These are phyloP conservation scores for Eimeria necatrix DNA, from an alignment of 169 alveolate genomes.

Conservation along the genomic window DNA sequence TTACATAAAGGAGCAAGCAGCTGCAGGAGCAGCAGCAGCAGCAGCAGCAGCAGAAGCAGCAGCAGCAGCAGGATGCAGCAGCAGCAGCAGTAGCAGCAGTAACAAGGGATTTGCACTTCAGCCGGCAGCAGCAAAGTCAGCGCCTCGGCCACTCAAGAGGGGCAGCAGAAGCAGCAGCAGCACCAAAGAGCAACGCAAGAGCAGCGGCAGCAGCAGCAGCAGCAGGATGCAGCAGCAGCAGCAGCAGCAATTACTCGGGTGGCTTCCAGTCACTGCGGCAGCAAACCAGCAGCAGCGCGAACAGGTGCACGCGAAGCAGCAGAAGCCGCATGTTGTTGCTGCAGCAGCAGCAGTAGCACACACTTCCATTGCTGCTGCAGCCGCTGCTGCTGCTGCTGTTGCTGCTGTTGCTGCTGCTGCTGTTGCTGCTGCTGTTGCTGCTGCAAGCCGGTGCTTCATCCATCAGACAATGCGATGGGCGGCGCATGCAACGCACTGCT, in stretches of 20 bases:
- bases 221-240: not conserved
- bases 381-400: not conserved
- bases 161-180: not conserved
- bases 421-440: no score
- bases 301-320: not conserved
- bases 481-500: no score
- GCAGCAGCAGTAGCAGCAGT: conserved; percentile 9
- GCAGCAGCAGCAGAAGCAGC: conserved; percentile 13
- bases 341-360: not conserved
- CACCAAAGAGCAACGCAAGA: not conserved
- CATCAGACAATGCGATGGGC: no score
- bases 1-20: not conserved
- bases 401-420: conserved; percentile 2
- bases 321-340: not conserved
- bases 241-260: conserved; percentile 27
- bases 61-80: conserved; percentile 7
- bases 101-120: not conserved
- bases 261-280: not conserved
- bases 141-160: not conserved
- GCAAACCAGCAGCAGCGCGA: not conserved
- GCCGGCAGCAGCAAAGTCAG: no score
- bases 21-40: conserved; percentile 4
- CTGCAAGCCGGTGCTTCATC: no score
- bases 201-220: conserved; percentile 35
- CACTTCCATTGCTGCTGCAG: not conserved